Evolutionary conservation across 495 filamentous ascomycete genomes (phyloP).

Genomic region (Xylaria palmicola): DNA sequence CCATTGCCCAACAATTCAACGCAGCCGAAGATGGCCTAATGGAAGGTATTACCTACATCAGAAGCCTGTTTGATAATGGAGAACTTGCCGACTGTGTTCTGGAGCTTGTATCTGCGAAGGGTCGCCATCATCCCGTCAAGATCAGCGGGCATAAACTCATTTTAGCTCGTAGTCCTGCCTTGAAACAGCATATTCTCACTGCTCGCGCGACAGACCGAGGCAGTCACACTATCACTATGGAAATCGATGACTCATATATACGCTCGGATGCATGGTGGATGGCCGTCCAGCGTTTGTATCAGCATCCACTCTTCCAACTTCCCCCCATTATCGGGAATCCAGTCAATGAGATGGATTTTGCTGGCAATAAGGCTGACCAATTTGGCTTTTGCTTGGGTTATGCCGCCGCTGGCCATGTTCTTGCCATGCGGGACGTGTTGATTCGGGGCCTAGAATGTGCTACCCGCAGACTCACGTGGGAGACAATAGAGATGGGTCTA

Average conservation of each 20-base stretch:
- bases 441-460: slow-evolving; percentile 48
- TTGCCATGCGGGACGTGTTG: slow-evolving; percentile 45
- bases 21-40: slow-evolving; percentile 32
- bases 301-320: slow-evolving; percentile 37
- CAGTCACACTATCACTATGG: slow-evolving; percentile 40
- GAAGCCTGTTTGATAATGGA: slow-evolving; percentile 38
- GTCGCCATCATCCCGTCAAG: slow-evolving; percentile 34
- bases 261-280: slow-evolving; percentile 48
- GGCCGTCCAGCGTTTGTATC: slow-evolving; percentile 50
- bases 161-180: slow-evolving; percentile 47
- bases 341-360: slow-evolving; percentile 21
- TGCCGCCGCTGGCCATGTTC: slow-evolving; percentile 50
- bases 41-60: slow-evolving; percentile 38
- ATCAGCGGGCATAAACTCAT: slow-evolving; percentile 53
- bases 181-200: slow-evolving; percentile 36
- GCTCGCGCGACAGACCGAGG: slow-evolving; percentile 26
- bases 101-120: slow-evolving; percentile 44
- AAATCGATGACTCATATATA: slow-evolving; percentile 48
- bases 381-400: slow-evolving; percentile 53
- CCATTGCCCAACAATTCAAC: slow-evolving; percentile 14
- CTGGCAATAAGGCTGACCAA: slow-evolving; percentile 34
- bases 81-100: slow-evolving; percentile 50
- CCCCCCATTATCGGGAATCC: slow-evolving; percentile 20
- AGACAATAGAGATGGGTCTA: slow-evolving; percentile 52
- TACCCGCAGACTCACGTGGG: slow-evolving; percentile 48